These are phyloP conservation scores for Thermochaetoides thermophila DNA, from an alignment of 495 filamentous ascomycete species.

Conservation along the genomic window DNA sequence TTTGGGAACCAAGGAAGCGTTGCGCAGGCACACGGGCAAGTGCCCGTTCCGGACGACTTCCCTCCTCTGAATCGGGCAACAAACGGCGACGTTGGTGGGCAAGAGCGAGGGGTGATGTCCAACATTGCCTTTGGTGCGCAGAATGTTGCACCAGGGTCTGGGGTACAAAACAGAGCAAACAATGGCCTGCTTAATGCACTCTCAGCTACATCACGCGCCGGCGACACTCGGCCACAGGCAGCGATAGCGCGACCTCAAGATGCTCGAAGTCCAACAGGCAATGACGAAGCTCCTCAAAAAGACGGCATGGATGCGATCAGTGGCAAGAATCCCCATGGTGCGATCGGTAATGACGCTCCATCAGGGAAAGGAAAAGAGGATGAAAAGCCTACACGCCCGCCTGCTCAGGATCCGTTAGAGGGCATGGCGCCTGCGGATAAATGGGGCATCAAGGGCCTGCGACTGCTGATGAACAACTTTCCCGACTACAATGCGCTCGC, in stretches of 20 bases:
- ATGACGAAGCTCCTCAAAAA: constrained; percentile 28
- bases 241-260: constrained; percentile 25
- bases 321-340: constrained; percentile 28
- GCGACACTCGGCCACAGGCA: constrained; percentile 28
- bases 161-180: constrained; percentile 22
- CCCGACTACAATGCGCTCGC: constrained; percentile 62
- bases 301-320: constrained; percentile 22
- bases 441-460: constrained; percentile 66
- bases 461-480: constrained; percentile 64
- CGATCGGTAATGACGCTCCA: constrained; percentile 29
- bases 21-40: constrained; percentile 51
- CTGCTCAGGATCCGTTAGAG: constrained; percentile 42
- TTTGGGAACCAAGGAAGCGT: constrained; percentile 37
- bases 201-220: constrained; percentile 33
- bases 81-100: constrained; percentile 53
- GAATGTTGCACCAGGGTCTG: constrained; percentile 14
- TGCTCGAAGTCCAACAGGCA: constrained; percentile 19
- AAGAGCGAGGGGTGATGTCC: constrained; percentile 55
- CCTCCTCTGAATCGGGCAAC: constrained; percentile 62
- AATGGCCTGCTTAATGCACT: constrained; percentile 46
- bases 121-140: constrained; percentile 46
- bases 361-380: constrained; percentile 28
- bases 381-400: constrained; percentile 18
- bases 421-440: constrained; percentile 70
- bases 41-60: constrained; percentile 65